phyloP scores from a whole-genome alignment of 306 rosid species.

The Trifolium fragiferum region DNA sequence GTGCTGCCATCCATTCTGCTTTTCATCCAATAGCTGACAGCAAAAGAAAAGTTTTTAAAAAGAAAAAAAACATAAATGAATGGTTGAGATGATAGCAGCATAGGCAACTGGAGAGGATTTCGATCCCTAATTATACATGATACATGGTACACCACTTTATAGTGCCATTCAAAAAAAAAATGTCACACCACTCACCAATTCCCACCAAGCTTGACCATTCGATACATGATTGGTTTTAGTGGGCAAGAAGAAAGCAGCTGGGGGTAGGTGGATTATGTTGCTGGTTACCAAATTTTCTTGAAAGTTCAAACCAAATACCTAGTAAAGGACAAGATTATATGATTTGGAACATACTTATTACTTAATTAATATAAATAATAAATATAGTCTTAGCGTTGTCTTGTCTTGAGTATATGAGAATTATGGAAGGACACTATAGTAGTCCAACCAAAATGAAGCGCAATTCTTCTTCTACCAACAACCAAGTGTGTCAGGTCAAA shows the following conservation, averaged over 20 bases:
- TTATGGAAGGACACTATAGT: not conserved
- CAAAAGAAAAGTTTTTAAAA: too few species aligned
- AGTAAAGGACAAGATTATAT: not conserved
- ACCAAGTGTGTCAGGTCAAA: not conserved
- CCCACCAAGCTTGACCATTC: not conserved
- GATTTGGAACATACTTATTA: not conserved
- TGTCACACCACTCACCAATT: not conserved
- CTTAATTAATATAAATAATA: not conserved
- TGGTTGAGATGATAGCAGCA: too few species aligned
- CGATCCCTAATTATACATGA: too few species aligned
- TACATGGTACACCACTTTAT: too few species aligned
- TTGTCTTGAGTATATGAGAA: not conserved
- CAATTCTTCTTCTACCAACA: not conserved
- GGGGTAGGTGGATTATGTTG: slow-evolving; percentile 13
- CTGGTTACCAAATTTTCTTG: not conserved
- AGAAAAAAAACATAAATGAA: too few species aligned
- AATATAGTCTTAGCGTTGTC: not conserved
- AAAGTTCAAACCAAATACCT: not conserved
- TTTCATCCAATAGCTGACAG: too few species aligned
- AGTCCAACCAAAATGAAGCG: not conserved
- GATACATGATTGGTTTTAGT: not conserved
- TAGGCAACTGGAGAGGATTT: too few species aligned
- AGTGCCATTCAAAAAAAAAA: too few species aligned
- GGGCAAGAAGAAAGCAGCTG: not conserved
- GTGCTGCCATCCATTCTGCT: too few species aligned